Evolutionary conservation across 129 eudicot genomes (phyloP), one percentile per base, ranked within the genome.

Genomic region (Apium graveolens): DNA sequence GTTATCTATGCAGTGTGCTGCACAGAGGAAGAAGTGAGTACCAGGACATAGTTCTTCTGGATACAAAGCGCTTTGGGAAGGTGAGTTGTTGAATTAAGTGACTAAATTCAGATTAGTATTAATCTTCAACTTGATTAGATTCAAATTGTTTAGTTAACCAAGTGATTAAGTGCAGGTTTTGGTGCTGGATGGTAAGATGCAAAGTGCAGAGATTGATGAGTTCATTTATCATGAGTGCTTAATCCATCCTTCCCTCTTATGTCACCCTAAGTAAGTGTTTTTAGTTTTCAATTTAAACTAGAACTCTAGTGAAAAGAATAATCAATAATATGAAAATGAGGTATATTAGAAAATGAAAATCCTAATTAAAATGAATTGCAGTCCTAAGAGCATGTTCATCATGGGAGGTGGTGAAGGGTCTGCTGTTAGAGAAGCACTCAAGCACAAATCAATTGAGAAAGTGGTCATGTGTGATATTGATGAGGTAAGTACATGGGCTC

Each of bases 371-470:
- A 18, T 70, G 5, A 14, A 29, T 77, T 84, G 84, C 83, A 95
- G 97, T 82, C 99, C 99, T n/a, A 90, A 86, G 86, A 91, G 80
- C 11, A 78, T 95, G 84, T 95, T 95, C 80, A 85, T 95, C 65
- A 91, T 95, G 99, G 99, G 99, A 35, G 99, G 99, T 37, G 99
- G 99, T 72, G 99, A 95, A 82, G 99, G 99, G 29, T 92, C 99
- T 14, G 91, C 99, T n/a, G 99, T 97, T 63, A 91, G 99, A 82
- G 98, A 93, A 77, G 90, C 90, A 66, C 96, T 95, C 41, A 86
- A 87, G 81, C 97, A 95, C 90, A 90, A 78, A 44, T 85, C 91
- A 29, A 81, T 92, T n/a, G 91, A 87, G 42, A 91, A 90, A 82
- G 96, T 91, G 34, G 96, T 93, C 84, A 93, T 93, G 98, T 93